These are phyloP conservation scores for Aureobasidium lini DNA, from an alignment of 2,329 filamentous ascomycete genomes.

Conservation along the genomic window DNA sequence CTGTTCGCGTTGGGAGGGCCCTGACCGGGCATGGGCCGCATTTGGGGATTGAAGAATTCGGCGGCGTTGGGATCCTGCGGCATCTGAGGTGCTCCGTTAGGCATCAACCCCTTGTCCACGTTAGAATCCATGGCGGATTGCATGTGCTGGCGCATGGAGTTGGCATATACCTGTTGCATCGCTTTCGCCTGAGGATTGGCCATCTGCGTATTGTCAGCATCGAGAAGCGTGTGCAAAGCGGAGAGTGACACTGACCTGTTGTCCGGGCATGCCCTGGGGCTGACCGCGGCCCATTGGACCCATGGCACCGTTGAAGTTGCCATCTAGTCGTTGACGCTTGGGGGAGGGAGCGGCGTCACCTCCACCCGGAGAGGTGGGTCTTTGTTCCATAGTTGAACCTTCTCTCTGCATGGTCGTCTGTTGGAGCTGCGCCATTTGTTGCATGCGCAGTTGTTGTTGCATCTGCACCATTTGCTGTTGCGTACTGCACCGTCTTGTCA, in stretches of 20 bases:
- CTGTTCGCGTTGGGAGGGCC: constrained; percentile 44
- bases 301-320: constrained; percentile 61
- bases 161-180: constrained; percentile 52
- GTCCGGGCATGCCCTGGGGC: constrained; percentile 61
- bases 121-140: constrained; percentile 64
- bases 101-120: constrained; percentile 62
- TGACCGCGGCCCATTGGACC: constrained; percentile 66
- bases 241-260: constrained; percentile 41
- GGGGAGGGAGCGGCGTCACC: constrained; percentile 87
- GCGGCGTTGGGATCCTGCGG: constrained; percentile 64
- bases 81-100: constrained; percentile 54
- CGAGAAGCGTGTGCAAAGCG: not conserved
- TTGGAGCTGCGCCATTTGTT: constrained; percentile 49
- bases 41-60: constrained; percentile 44
- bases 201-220: constrained; percentile 10
- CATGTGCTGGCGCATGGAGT: constrained; percentile 76
- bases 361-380: constrained; percentile 67
- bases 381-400: constrained; percentile 72
- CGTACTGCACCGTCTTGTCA: constrained; percentile 18
- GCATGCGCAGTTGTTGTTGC: constrained; percentile 58
- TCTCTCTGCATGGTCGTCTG: constrained; percentile 79
- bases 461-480: constrained; percentile 48
- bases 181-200: constrained; percentile 9
- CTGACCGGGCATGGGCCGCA: constrained; percentile 26
- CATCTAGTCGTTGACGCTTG: constrained; percentile 78